Evolutionary conservation across 257 asterid genomes (phyloP), one percentile per base, ranked within the genome.

Genomic region (Ophiorrhiza pumila): DNA sequence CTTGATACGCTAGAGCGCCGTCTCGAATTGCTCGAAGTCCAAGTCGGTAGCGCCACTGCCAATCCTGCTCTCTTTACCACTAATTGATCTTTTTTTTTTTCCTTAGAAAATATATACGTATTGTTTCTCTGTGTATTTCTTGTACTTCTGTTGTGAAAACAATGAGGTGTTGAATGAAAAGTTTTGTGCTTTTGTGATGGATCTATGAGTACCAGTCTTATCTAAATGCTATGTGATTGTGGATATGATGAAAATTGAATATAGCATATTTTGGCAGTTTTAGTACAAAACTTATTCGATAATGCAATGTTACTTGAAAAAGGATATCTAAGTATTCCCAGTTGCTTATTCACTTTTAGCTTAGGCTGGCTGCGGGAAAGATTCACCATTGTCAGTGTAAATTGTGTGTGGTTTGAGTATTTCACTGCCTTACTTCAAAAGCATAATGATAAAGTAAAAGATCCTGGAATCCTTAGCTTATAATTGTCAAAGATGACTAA

Each of bases 1-100:
- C 89, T 92, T 32, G 98, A 85, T 64, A 85, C 92, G 9, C 79
- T 92, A 75, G 96, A 90, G 80, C 87, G 96, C 78, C 92, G 96
- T 4, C 82, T 92, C 11, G 96, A 92, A 78, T 66, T 86, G 80
- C 84, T 92, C 60, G 96, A 93, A 80, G 97, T 89, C 68, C 98
- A 93, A 88, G 96, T 93, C 74, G 78, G 87, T 63, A 87, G 90
- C 65, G 98, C 97, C 58, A 88, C 97, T 22, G 84, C 89, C 25
- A 93, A 89, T 77, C 96, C 98, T 31, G 86, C 94, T 79, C 89
- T 93, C 65, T 93, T 93, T 69, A 79, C 75, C 25, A 25, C 72
- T 42, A 69, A 57, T 60, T 76, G 79, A 75, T 66, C 47, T 14
- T 1, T 23, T 7, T 57, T 53, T 6, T 6, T 15, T 14, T 52